phyloP scores from a whole-genome alignment of 345 rosid genomes.

The Draba incana region DNA sequence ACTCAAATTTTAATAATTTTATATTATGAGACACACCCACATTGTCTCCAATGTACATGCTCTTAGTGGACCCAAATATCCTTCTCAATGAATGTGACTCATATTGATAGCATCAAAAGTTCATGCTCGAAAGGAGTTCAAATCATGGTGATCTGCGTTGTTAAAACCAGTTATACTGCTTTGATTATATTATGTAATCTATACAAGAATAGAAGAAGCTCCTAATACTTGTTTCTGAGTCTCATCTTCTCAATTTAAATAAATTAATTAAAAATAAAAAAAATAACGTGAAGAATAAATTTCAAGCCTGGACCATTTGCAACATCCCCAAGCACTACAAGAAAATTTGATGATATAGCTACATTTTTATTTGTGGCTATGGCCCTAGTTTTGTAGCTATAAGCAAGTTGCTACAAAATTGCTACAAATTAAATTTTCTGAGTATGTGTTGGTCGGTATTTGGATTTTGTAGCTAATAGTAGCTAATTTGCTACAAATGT shows the following conservation, averaged over 20 bases:
- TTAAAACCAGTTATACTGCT: background rate
- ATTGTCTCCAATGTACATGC: too few species aligned
- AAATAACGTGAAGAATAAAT: background rate
- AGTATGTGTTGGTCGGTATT: too few species aligned
- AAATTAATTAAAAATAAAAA: background rate
- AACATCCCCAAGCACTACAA: background rate
- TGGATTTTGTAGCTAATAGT: too few species aligned
- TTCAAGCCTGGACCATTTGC: slow-evolving; percentile 10
- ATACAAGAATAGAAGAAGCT: slow-evolving; percentile 7
- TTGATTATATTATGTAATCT: background rate
- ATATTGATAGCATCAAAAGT: slow-evolving; percentile 12
- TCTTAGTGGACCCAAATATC: background rate
- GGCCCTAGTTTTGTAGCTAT: too few species aligned
- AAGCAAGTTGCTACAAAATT: too few species aligned
- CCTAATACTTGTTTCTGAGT: background rate
- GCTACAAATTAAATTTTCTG: too few species aligned
- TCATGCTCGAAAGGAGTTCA: slow-evolving; percentile 5
- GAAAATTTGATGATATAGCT: too few species aligned
- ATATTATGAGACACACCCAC: too few species aligned
- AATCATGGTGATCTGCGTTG: background rate
- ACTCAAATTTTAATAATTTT: too few species aligned
- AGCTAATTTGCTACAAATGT: too few species aligned
- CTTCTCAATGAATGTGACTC: slow-evolving; percentile 1
- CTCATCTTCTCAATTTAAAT: background rate
- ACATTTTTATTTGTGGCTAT: too few species aligned